These are phyloP conservation scores for Penicillium sp. DNA, from an alignment of 2,329 filamentous ascomycete genomes.

Conservation along the genomic window DNA sequence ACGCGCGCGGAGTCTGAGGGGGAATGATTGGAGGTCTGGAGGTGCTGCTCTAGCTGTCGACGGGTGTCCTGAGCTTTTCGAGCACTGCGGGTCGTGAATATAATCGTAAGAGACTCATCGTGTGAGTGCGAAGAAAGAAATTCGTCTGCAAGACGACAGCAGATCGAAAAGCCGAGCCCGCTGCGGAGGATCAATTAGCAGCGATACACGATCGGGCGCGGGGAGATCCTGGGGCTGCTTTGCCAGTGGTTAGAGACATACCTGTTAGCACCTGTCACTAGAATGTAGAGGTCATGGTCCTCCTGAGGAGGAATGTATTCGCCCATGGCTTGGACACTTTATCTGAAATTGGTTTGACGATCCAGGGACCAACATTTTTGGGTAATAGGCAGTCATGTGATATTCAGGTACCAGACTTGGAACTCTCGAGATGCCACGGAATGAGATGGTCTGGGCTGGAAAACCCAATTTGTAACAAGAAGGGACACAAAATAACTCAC, in stretches of 20 bases:
- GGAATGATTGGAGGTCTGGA: slow-evolving; percentile 52
- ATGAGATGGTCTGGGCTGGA: too few relatives aligned
- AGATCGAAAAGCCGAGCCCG: slow-evolving; percentile 83
- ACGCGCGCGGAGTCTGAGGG: slow-evolving; percentile 49
- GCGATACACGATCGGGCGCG: background rate
- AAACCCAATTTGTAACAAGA: too few relatives aligned
- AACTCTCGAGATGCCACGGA: too few relatives aligned
- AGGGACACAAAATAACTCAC: too few relatives aligned
- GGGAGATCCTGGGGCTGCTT: background rate
- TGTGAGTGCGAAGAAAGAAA: slow-evolving; percentile 74
- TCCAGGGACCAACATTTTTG: slow-evolving; percentile 5
- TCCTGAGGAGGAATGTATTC: slow-evolving; percentile 12
- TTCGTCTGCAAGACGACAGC: slow-evolving; percentile 84
- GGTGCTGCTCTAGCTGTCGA: slow-evolving; percentile 64
- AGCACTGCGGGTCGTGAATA: slow-evolving; percentile 79
- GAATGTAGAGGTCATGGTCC: slow-evolving; percentile 50
- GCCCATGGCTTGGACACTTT: slow-evolving; percentile 18
- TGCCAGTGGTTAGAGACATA: slow-evolving; percentile 43
- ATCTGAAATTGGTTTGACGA: slow-evolving; percentile 8
- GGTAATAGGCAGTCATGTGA: slow-evolving; percentile 20
- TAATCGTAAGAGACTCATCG: slow-evolving; percentile 72
- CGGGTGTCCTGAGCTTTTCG: slow-evolving; percentile 77
- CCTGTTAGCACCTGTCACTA: slow-evolving; percentile 89
- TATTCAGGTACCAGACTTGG: slow-evolving; percentile 6
- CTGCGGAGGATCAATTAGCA: slow-evolving; percentile 52